These are phyloP conservation scores for Cnidoscolus chayamansa DNA, from an alignment of 441 rosid genomes.

Conservation along the genomic window DNA sequence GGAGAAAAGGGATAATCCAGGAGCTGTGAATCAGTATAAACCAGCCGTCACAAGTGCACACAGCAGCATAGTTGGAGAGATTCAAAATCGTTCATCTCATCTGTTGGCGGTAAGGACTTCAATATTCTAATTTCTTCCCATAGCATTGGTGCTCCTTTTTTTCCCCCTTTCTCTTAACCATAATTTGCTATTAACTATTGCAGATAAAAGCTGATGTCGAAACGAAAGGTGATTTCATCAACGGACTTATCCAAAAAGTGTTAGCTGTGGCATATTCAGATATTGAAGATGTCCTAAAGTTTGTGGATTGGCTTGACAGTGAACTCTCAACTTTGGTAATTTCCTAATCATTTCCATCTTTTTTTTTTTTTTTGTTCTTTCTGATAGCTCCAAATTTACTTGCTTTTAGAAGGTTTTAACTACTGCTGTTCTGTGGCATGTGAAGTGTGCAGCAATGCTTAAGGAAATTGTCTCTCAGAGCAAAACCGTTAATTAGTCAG, in stretches of 20 bases:
- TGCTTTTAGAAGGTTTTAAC: neutral
- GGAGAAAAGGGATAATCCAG: constrained; percentile 36
- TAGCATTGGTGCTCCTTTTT: neutral
- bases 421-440: neutral
- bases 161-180: constrained; percentile 12
- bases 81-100: constrained; percentile 85
- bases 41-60: constrained; percentile 49
- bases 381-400: neutral
- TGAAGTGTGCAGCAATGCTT: neutral
- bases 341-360: constrained; percentile 22
- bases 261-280: constrained; percentile 57
- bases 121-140: constrained; percentile 3
- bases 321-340: constrained; percentile 78
- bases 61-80: constrained; percentile 83
- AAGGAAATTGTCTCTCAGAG: neutral
- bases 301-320: constrained; percentile 75
- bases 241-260: constrained; percentile 69
- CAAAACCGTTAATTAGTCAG: neutral
- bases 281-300: constrained; percentile 70
- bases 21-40: constrained; percentile 37
- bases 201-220: constrained; percentile 82
- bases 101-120: constrained; percentile 70
- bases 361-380: neutral
- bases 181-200: constrained; percentile 19
- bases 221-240: constrained; percentile 77